Evolutionary conservation across 169 alveolate species (phyloP).

Genomic region (Neospora caninum): DNA sequence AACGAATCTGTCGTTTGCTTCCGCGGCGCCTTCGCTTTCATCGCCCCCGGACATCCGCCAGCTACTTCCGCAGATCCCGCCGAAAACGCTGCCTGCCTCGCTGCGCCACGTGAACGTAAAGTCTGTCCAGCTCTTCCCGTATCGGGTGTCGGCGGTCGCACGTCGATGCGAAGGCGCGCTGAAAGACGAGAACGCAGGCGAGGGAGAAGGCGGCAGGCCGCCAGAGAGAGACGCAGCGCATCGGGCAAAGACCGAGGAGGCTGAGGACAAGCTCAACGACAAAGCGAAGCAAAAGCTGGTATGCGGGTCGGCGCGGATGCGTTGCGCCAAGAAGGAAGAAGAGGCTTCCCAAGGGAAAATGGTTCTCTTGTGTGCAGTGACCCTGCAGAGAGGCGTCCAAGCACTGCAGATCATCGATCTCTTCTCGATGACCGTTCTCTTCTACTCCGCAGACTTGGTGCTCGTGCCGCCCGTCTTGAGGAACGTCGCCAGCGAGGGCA

Average conservation of each 20-base stretch:
- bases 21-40: neutral
- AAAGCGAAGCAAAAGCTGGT: neutral
- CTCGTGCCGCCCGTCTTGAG: slow-evolving; percentile 53
- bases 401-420: slow-evolving; percentile 48
- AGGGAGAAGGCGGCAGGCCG: neutral
- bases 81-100: neutral
- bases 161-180: neutral
- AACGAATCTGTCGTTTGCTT: neutral
- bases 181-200: neutral
- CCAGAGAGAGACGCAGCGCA: neutral
- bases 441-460: slow-evolving; percentile 46
- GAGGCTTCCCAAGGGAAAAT: neutral
- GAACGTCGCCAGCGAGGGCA: slow-evolving; percentile 22
- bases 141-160: neutral
- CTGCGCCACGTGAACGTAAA: neutral
- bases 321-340: neutral
- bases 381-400: slow-evolving; percentile 23
- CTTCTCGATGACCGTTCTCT: slow-evolving; percentile 42
- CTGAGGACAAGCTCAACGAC: neutral
- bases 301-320: neutral
- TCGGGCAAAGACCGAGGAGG: neutral
- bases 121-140: neutral
- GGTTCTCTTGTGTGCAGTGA: slow-evolving; percentile 34
- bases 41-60: neutral
- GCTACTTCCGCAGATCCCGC: neutral